Conservation (phyloP, 768 basidiomycete species). For the Kwoniella heveanensis region DNA sequence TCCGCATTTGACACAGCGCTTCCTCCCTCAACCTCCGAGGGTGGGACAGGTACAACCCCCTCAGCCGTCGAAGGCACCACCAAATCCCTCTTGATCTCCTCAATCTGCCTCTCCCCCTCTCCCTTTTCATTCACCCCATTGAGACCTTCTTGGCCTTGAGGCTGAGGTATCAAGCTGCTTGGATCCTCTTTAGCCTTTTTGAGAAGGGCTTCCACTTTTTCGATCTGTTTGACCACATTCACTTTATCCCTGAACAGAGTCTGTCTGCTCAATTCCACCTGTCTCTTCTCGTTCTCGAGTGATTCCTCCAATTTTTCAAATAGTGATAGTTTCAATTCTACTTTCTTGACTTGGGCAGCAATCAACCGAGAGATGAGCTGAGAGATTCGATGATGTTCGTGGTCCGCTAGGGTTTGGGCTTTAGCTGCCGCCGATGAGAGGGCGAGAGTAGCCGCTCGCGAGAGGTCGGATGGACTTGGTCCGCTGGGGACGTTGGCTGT, state of each 20-base stretch:
- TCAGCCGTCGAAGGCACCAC: slow-evolving; percentile 2
- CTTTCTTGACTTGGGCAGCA: slow-evolving; percentile 72
- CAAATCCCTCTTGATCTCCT: slow-evolving; percentile 5
- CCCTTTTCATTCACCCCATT: neutral
- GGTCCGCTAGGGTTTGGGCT: slow-evolving; percentile 73
- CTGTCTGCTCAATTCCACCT: slow-evolving; percentile 78
- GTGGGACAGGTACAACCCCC: neutral
- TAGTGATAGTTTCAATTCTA: slow-evolving; percentile 90
- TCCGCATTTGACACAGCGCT: neutral
- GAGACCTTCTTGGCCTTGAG: neutral
- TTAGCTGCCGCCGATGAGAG: slow-evolving; percentile 86
- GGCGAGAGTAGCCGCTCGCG: slow-evolving; percentile 80
- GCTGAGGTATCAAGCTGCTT: neutral
- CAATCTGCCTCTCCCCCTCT: neutral
- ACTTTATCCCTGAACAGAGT: slow-evolving; percentile 75
- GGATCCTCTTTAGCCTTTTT: slow-evolving; percentile 35
- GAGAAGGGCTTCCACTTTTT: slow-evolving; percentile 47
- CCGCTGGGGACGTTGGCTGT: slow-evolving; percentile 53
- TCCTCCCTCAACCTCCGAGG: neutral
- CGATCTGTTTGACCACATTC: slow-evolving; percentile 47
- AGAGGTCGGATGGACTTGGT: slow-evolving; percentile 70
- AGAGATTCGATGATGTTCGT: slow-evolving; percentile 80
- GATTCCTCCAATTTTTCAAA: slow-evolving; percentile 95
- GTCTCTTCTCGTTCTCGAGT: slow-evolving; percentile 83
- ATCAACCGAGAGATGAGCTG: slow-evolving; percentile 75